Evolutionary conservation across 2,329 filamentous ascomycete genomes (phyloP).

Genomic region (Macrophomina pseudophaseolina): DNA sequence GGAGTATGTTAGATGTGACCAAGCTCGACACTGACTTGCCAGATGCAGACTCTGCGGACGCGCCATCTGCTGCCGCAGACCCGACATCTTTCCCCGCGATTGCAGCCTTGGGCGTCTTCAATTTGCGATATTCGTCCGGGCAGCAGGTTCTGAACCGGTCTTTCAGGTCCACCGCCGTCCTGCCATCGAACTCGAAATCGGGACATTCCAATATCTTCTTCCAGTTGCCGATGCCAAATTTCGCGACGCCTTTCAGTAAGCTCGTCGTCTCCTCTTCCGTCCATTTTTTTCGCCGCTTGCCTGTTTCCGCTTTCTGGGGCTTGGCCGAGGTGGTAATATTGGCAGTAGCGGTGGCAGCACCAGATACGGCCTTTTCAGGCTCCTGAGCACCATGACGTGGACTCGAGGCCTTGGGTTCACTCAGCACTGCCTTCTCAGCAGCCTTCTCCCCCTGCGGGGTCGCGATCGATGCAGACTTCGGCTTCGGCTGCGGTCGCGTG

Average conservation of each 20-base stretch:
- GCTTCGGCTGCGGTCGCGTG: not conserved
- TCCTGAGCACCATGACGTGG: not conserved
- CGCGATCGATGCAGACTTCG: not conserved
- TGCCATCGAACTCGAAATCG: constrained; percentile 61
- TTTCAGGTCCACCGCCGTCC: constrained; percentile 68
- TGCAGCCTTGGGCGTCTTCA: constrained; percentile 18
- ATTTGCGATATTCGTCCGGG: constrained; percentile 52
- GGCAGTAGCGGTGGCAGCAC: not conserved
- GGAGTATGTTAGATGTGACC: constrained; percentile 10
- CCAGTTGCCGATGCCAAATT: constrained; percentile 69
- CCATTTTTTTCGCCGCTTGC: constrained; percentile 58
- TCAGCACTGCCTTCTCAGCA: not conserved
- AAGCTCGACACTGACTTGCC: constrained; percentile 4
- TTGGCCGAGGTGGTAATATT: not conserved
- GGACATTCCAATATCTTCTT: constrained; percentile 64
- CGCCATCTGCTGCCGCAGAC: not conserved
- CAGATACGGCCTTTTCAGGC: not conserved
- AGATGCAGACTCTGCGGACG: not conserved
- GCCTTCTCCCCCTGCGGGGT: not conserved
- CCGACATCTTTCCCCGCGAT: not conserved
- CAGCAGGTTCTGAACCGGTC: constrained; percentile 64
- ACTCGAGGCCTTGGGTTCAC: not conserved
- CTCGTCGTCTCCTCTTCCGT: constrained; percentile 65
- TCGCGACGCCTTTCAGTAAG: constrained; percentile 63
- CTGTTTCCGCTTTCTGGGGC: constrained; percentile 1